Conservation (phyloP, 192 early-diverging fungal species). For the Entomortierella beljakovae region DNA sequence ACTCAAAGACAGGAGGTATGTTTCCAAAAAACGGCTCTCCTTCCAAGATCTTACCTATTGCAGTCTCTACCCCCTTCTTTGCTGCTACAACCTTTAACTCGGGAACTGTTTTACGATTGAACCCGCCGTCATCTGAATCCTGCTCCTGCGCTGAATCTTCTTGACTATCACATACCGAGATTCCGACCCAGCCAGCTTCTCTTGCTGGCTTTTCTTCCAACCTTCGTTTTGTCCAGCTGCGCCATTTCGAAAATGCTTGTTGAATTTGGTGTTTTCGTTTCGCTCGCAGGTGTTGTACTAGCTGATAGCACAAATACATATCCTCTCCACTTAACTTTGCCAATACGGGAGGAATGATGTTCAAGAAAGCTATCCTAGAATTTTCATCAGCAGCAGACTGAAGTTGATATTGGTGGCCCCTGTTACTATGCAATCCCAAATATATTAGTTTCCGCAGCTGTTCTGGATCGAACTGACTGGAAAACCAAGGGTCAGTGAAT, state of each 20-base stretch:
- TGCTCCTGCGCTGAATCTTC: neutral
- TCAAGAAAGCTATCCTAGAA: neutral
- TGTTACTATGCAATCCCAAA: conserved; percentile 2
- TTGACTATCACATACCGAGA: conserved; percentile 11
- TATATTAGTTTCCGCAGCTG: conserved; percentile 21
- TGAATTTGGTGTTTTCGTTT: neutral
- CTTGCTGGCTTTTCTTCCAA: conserved; percentile 4
- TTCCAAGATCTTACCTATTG: conserved; percentile 25
- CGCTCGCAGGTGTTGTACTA: conserved; percentile 14
- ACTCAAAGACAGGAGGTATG: neutral
- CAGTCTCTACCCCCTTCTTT: conserved; percentile 25
- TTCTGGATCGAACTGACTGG: conserved; percentile 22
- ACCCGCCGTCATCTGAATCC: neutral
- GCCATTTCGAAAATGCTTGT: conserved; percentile 18
- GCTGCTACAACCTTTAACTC: conserved; percentile 21
- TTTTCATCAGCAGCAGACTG: neutral
- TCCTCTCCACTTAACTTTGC: conserved; percentile 25
- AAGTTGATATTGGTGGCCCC: neutral
- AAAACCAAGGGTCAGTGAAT: conserved; percentile 2
- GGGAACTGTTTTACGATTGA: neutral
- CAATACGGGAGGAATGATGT: conserved; percentile 30
- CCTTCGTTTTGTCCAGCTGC: conserved; percentile 9
- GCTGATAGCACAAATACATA: conserved; percentile 29
- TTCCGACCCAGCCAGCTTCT: conserved; percentile 27
- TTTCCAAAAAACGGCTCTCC: conserved; percentile 22